phyloP scores from a whole-genome alignment of 225 moss, liverwort and hornwort species.

The Sphagnum tenellum region DNA sequence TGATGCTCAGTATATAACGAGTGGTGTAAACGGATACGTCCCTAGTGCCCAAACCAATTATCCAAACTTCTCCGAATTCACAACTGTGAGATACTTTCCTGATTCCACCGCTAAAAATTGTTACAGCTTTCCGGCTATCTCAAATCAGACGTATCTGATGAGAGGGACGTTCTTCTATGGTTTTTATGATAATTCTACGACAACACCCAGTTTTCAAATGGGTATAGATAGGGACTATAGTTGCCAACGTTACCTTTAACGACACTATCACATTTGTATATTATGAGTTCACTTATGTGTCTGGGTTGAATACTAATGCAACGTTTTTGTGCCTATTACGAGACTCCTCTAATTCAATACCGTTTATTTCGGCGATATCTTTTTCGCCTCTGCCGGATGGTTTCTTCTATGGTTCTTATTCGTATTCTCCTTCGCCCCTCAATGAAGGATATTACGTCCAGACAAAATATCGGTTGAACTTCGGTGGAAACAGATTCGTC shows the following conservation, averaged over 20 bases:
- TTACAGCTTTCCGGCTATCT: constrained; percentile 7
- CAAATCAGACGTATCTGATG: constrained; percentile 3
- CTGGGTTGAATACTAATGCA: neutral
- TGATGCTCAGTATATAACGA: constrained; percentile 4
- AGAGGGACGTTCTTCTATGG: constrained; percentile 8
- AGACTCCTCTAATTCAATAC: neutral
- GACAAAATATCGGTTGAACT: neutral
- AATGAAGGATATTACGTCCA: neutral
- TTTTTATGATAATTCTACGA: neutral
- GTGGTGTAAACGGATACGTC: constrained; percentile 2
- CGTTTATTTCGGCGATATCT: constrained; percentile 13
- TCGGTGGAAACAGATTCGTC: no score
- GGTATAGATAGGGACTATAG: constrained; percentile 9
- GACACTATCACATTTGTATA: neutral
- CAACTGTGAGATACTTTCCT: constrained; percentile 9
- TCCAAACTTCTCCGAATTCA: neutral
- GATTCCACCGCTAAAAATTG: constrained; percentile 7
- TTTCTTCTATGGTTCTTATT: neutral
- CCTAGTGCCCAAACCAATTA: neutral
- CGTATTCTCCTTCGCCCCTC: neutral
- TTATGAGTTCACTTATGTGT: neutral
- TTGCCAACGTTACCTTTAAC: neutral
- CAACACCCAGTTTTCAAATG: constrained; percentile 4
- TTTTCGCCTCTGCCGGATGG: neutral
- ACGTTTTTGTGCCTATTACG: constrained; percentile 14